Evolutionary conservation across 768 basidiomycete species (phyloP).

Genomic region (Chiua virens): DNA sequence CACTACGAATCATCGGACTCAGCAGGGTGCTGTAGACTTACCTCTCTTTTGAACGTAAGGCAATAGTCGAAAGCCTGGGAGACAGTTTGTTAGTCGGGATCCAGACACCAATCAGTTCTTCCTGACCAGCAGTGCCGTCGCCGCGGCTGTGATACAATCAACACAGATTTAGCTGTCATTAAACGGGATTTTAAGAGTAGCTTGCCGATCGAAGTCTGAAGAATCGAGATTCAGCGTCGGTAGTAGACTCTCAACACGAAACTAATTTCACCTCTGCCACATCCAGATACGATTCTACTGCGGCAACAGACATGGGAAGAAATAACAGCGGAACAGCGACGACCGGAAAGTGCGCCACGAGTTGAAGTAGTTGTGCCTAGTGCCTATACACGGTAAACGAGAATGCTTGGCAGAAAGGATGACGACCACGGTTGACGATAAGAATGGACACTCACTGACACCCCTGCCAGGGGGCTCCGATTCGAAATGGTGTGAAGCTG

Average conservation of each 20-base stretch:
- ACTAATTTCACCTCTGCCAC: slow-evolving; percentile 6
- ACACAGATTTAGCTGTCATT: neutral
- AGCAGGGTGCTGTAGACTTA: neutral
- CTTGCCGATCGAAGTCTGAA: slow-evolving; percentile 13
- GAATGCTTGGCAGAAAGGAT: too few species aligned
- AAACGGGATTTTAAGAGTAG: neutral
- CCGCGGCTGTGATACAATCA: slow-evolving; percentile 6
- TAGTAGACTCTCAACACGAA: neutral
- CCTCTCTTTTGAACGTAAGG: slow-evolving; percentile 15
- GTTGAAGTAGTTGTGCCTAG: too few species aligned
- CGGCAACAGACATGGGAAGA: slow-evolving; percentile 6
- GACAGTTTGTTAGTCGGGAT: neutral
- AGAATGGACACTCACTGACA: too few species aligned
- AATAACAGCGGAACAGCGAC: too few species aligned
- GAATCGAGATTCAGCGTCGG: too few species aligned
- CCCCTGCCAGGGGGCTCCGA: too few species aligned
- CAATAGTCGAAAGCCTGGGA: slow-evolving; percentile 17
- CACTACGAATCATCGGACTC: neutral
- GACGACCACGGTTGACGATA: too few species aligned
- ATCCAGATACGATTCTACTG: slow-evolving; percentile 9
- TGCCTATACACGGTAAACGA: too few species aligned
- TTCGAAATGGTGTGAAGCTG: too few species aligned
- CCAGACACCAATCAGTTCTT: neutral
- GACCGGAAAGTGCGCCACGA: too few species aligned
- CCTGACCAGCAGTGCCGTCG: slow-evolving; percentile 13